Base-by-base conservation (phyloP, 2,329 filamentous ascomycete genomes). In the Xylariaceae sp. region DNA sequence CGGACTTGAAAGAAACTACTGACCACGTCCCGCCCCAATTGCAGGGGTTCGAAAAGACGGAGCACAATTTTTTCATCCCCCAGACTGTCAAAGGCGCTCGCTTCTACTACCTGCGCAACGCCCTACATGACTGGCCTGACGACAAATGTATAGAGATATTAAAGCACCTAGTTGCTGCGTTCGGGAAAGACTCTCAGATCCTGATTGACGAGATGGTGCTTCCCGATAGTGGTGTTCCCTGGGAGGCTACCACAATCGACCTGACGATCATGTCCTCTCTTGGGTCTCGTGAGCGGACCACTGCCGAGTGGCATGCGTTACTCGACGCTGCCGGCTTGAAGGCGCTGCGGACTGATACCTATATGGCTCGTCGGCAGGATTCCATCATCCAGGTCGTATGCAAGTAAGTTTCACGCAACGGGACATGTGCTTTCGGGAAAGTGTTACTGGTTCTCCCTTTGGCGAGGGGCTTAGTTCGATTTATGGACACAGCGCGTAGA, bases 121-220 rank as follows among this genome's bases (percentile, higher is more conserved):
- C 76, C 11, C 53, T 77, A 10, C 74, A 77, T 53, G 71, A 76
- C 54, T 73, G 67, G 60, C 64, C 67, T 1, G 72, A 75, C 29
- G 59, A 70, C 6, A 61, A 69, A 21, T 66, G 60, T 11, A 51
- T 52, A 1, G 20, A 50, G 6, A 74, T 78, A 7, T 67, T 77
- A 24, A 59, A 58, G 9, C 65, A 71, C 11, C 55, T 73, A 7
- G 54, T 54, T 1, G 53, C 63, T 0, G 74, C 2, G 1, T 67
- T 76, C 63, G 62, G 55, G 1, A 49, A 60, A 0, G 66, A 70
- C 4, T 76, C 73, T 0, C 60, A 64, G 11, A 66, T 79, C 18
- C 54, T 79, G 18, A 72, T 79, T 42, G 72, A 75, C 47, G 77
- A 79, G n/a, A 66, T 73, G 18, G 71, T 77, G 3, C 37, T 78